Conservation (phyloP, 495 filamentous ascomycete species). For the Aspergillus taichungensis region DNA sequence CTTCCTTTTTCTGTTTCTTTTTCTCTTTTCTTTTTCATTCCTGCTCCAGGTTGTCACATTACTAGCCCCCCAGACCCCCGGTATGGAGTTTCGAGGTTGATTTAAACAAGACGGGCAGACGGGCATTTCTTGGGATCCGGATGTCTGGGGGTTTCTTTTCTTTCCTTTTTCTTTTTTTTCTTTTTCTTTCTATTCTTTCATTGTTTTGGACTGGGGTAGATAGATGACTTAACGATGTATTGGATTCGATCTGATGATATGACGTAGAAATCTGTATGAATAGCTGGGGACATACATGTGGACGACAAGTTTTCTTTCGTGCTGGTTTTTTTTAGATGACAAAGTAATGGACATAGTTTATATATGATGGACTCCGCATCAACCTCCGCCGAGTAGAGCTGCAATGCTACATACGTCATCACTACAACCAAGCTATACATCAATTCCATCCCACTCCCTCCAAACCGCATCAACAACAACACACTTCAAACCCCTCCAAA, state of each 20-base stretch:
- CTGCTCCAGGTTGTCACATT: not conserved
- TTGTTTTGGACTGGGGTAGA: conserved; percentile 7
- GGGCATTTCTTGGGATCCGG: conserved; percentile 9
- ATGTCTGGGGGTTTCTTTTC: conserved; percentile 2
- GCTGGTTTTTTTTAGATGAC: too few species aligned
- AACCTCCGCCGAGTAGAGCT: not conserved
- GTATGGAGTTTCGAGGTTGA: conserved; percentile 7
- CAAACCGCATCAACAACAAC: not conserved
- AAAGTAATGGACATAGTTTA: too few species aligned
- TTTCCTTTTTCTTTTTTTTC: conserved; percentile 4
- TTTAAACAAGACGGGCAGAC: conserved; percentile 6
- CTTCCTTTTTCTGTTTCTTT: conserved; percentile 1
- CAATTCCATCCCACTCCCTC: not conserved
- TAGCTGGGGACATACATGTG: too few species aligned
- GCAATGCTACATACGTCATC: not conserved
- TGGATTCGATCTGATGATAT: not conserved
- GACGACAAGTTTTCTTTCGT: too few species aligned
- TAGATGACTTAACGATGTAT: conserved; percentile 5
- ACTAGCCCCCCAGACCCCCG: not conserved
- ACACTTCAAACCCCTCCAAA: not conserved
- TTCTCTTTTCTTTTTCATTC: not conserved
- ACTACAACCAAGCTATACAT: not conserved
- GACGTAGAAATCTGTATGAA: too few species aligned
- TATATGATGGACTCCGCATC: not conserved
- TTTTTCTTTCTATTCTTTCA: conserved; percentile 3